Conservation (phyloP, 176 grass and related monocot species). For the Triticum dicoccoides region DNA sequence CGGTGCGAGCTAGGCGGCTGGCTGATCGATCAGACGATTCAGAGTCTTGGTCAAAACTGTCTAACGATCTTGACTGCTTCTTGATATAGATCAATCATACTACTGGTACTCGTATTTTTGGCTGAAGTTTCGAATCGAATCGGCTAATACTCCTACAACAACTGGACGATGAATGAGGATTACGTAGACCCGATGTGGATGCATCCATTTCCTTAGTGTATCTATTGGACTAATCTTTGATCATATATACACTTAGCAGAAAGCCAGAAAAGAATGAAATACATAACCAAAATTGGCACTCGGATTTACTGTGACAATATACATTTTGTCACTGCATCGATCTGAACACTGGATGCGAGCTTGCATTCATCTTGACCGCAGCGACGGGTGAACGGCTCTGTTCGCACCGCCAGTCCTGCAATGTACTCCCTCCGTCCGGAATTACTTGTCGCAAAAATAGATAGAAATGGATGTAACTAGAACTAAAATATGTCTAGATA, state of each 20-base stretch:
- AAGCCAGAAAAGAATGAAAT: not conserved
- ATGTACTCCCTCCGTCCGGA: not conserved
- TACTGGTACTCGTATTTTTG: not conserved
- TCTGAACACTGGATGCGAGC: not conserved
- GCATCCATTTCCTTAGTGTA: not conserved
- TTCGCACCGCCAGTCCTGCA: not conserved
- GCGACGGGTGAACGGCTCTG: not conserved
- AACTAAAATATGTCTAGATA: no score
- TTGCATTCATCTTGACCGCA: not conserved
- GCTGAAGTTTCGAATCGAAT: not conserved
- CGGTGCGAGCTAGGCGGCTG: not conserved
- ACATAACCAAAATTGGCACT: not conserved
- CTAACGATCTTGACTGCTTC: not conserved
- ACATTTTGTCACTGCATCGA: not conserved
- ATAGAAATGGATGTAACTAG: no score
- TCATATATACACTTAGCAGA: not conserved
- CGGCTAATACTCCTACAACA: not conserved
- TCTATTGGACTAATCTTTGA: not conserved
- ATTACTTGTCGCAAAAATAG: no score
- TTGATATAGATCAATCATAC: not conserved
- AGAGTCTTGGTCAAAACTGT: conserved; percentile 24
- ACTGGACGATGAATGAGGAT: conserved; percentile 12
- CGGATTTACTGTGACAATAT: not conserved
- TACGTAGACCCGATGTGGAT: not conserved
- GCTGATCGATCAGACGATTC: conserved; percentile 18